Evolutionary conservation across 148 eudicot genomes (phyloP).

Genomic region (Drosera capensis): DNA sequence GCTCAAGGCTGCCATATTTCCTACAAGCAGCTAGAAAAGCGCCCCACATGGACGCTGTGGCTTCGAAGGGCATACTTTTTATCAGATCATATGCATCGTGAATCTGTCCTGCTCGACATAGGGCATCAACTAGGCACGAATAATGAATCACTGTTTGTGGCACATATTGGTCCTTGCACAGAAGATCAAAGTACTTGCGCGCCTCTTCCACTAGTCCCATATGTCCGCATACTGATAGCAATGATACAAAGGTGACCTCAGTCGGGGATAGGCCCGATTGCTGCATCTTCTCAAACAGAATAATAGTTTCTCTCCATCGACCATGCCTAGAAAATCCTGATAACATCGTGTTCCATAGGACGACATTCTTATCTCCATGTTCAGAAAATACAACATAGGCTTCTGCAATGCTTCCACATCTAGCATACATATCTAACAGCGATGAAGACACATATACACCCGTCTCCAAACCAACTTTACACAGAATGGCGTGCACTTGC

Average conservation of each 20-base stretch:
- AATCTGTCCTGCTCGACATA: conserved; percentile 55
- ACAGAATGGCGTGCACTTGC: conserved; percentile 38
- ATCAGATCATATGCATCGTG: conserved; percentile 44
- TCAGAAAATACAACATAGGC: conserved; percentile 34
- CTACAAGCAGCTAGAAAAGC: conserved; percentile 59
- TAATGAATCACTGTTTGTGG: conserved; percentile 45
- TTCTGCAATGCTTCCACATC: conserved; percentile 54
- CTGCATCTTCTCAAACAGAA: conserved; percentile 76
- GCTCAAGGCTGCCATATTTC: conserved; percentile 31
- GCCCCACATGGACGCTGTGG: conserved; percentile 80
- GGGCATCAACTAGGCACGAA: conserved; percentile 66
- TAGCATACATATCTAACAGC: conserved; percentile 61
- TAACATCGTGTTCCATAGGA: conserved; percentile 62
- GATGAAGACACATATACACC: conserved; percentile 41
- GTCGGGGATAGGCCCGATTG: conserved; percentile 46
- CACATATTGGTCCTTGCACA: conserved; percentile 33
- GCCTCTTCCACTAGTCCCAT: conserved; percentile 61
- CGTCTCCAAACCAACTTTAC: conserved; percentile 32
- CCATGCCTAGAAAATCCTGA: conserved; percentile 76
- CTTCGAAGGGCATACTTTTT: conserved; percentile 52
- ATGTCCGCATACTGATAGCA: conserved; percentile 65
- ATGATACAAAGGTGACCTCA: conserved; percentile 56
- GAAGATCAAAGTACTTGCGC: conserved; percentile 31
- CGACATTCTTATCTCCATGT: conserved; percentile 32
- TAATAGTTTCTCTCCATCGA: conserved; percentile 41